These are phyloP conservation scores for Psidium guajava DNA, from an alignment of 345 rosid species.

Conservation along the genomic window DNA sequence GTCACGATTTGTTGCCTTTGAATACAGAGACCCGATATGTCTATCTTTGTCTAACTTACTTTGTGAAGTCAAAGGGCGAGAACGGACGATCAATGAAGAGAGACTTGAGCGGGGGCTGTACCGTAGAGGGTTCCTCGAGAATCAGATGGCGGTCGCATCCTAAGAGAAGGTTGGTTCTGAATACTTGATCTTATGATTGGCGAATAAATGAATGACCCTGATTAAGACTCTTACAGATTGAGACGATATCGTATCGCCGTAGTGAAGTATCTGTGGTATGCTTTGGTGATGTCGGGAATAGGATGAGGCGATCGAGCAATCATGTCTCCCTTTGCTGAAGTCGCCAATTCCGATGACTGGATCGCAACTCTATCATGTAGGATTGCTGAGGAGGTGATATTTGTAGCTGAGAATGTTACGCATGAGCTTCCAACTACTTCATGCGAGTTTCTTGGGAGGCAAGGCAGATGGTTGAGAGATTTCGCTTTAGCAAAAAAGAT, in stretches of 20 bases:
- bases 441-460: slow-evolving; percentile 98
- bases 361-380: slow-evolving; percentile 13
- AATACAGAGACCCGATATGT: not conserved
- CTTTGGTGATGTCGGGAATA: too few relatives aligned
- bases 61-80: too few relatives aligned
- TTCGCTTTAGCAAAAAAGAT: slow-evolving; percentile 85
- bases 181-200: not conserved
- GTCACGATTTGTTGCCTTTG: not conserved
- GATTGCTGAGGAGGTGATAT: slow-evolving; percentile 92
- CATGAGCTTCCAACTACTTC: slow-evolving; percentile 96
- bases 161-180: slow-evolving; percentile 9
- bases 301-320: too few relatives aligned
- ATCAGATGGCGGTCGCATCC: slow-evolving; percentile 91
- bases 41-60: too few relatives aligned
- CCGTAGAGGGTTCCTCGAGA: slow-evolving; percentile 87
- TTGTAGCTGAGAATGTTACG: slow-evolving; percentile 85
- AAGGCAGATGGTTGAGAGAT: slow-evolving; percentile 92
- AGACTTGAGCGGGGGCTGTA: slow-evolving; percentile 83
- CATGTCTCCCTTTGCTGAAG: not conserved
- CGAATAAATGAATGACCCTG: not conserved
- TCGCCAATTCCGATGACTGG: not conserved
- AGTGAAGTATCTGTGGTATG: too few relatives aligned
- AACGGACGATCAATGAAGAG: slow-evolving; percentile 19
- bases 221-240: not conserved
- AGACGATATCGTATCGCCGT: too few relatives aligned